These are phyloP conservation scores for Astragalus glycyphyllos DNA, from an alignment of 306 rosid species.

Conservation along the genomic window DNA sequence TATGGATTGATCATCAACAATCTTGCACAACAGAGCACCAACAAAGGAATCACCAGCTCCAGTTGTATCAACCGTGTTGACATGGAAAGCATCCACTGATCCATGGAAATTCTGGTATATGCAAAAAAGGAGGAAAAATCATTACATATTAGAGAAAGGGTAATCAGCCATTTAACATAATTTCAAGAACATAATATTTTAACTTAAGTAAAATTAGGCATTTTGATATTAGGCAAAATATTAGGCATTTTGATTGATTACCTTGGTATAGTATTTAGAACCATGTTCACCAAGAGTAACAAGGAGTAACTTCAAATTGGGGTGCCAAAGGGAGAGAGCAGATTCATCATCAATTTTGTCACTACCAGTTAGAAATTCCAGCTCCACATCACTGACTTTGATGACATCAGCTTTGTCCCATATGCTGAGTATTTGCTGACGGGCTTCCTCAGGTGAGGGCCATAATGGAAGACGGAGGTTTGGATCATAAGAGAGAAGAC, in stretches of 20 bases:
- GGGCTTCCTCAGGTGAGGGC: slow-evolving; percentile 83
- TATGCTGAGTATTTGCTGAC: slow-evolving; percentile 81
- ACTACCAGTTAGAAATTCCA: slow-evolving; percentile 80
- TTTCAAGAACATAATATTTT: not conserved
- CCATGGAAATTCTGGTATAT: slow-evolving; percentile 75
- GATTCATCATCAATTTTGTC: slow-evolving; percentile 74
- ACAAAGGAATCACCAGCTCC: slow-evolving; percentile 96
- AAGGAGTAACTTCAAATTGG: slow-evolving; percentile 83
- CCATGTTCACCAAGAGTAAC: slow-evolving; percentile 94
- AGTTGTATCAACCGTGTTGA: slow-evolving; percentile 80
- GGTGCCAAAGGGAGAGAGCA: slow-evolving; percentile 83
- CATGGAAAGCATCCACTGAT: slow-evolving; percentile 72
- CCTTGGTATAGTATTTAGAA: slow-evolving; percentile 94
- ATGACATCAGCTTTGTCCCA: slow-evolving; percentile 91
- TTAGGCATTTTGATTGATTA: slow-evolving; percentile 24
- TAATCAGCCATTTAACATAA: slow-evolving; percentile 13
- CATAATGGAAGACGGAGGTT: slow-evolving; percentile 81
- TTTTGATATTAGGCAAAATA: not conserved
- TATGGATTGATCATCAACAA: slow-evolving; percentile 87
- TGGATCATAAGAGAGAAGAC: slow-evolving; percentile 86
- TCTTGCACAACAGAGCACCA: slow-evolving; percentile 76
- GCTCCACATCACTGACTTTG: slow-evolving; percentile 89
- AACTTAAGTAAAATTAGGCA: not conserved
- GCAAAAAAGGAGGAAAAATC: slow-evolving; percentile 5
- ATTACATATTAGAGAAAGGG: not conserved